phyloP scores from a whole-genome alignment of 1,284 basidiomycete species.

The Rhodotorula mucilaginosa region DNA sequence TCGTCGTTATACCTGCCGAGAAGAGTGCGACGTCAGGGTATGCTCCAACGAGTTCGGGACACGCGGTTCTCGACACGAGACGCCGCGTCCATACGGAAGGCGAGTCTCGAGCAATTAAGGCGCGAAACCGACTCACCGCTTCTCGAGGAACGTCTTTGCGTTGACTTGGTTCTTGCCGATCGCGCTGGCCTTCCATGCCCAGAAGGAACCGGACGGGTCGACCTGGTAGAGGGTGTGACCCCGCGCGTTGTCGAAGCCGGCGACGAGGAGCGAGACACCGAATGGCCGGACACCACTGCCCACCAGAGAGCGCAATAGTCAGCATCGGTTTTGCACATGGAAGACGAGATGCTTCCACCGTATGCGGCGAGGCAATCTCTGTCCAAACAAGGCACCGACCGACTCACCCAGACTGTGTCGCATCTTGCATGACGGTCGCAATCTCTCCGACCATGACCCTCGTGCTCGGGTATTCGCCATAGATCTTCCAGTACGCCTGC shows the following conservation, averaged over 20 bases:
- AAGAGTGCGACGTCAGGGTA: neutral
- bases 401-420: constrained; percentile 92
- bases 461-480: constrained; percentile 98
- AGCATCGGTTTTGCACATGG: too few relatives aligned
- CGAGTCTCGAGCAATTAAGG: neutral
- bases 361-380: neutral
- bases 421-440: constrained; percentile 97
- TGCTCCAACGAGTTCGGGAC: neutral
- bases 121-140: constrained; percentile 63
- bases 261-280: constrained; percentile 93
- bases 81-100: constrained; percentile 11
- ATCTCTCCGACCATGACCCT: constrained; percentile 95
- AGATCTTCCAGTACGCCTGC: constrained; percentile 98
- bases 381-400: neutral
- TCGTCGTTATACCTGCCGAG: constrained; percentile 89
- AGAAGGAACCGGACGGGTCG: constrained; percentile 96
- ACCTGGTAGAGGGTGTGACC: constrained; percentile 96
- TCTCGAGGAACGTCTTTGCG: constrained; percentile 98
- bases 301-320: neutral
- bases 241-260: constrained; percentile 88
- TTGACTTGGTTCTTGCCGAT: constrained; percentile 99
- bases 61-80: too few relatives aligned
- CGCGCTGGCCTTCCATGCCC: constrained; percentile 99
- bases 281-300: constrained; percentile 93
- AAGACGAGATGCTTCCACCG: neutral